Base-by-base conservation (phyloP, 129 eudicot genomes). In the Sambucus nigra region DNA sequence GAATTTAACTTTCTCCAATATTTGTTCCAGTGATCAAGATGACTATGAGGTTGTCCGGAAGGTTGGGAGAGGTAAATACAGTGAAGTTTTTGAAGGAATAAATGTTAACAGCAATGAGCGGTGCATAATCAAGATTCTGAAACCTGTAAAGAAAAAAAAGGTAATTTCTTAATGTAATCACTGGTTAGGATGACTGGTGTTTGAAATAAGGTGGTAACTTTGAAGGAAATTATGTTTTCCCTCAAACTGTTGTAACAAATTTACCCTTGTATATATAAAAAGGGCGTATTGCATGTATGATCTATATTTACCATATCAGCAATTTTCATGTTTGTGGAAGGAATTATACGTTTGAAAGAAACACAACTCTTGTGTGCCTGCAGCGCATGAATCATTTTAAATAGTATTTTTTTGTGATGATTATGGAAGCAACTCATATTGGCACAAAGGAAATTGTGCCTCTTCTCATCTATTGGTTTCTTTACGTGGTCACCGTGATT, bases 141-240 rank as follows among this genome's bases (percentile, higher is more conserved):
- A 92, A 68, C 99, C 99, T 39, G 99, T 92, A 19, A 92, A 92
- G 96, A 92, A 86, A 68, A 92, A 86, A 56, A 92, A 92, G 92
- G 83, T 86, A 60, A 22, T 52, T 17, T 10, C 32, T 72, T 35
- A 35, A 35, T 15, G 12, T 15, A 35, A 7, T 7, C 13, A 35
- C 42, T 35, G 5, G 1, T 35, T 12, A 35, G 1, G 13, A 7
- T 15, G 8, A 35, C 1, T 35, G 13, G 42, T 35, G 1, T 35
- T 1, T 29, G 4, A 3, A 35, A 12, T 7, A 35, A 35, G 4
- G 42, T 35, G 42, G 42, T 15, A 35, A n/a, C 3, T 35, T 35
- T 35, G 12, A 7, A 15, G 42, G 42, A 35, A 35, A 1, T 35
- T 8, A 7, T 35, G 42, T 2, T 35, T 35, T 35, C 1, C 42